These are phyloP conservation scores for Paraconiothyrium brasiliense DNA, from an alignment of 2,329 filamentous ascomycete genomes.

Conservation along the genomic window DNA sequence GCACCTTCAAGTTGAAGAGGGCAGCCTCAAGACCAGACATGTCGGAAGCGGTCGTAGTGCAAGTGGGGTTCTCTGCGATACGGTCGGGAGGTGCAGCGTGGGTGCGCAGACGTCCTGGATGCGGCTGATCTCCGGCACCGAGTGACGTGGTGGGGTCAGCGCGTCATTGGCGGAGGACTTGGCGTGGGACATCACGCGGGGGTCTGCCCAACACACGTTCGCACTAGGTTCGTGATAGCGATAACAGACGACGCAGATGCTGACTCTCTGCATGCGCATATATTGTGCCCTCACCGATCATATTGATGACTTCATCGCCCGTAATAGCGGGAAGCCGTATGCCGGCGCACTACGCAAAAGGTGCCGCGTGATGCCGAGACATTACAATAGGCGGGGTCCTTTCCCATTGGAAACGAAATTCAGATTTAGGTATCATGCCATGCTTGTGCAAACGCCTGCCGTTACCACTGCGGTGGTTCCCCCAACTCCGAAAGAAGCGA, in stretches of 20 bases:
- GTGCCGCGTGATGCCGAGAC: constrained; percentile 1
- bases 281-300: constrained; percentile 6
- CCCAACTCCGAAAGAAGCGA: constrained; percentile 29
- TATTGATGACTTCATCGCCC: constrained; percentile 9
- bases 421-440: constrained; percentile 10
- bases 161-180: constrained; percentile 26
- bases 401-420: constrained; percentile 4
- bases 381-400: neutral
- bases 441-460: constrained; percentile 14
- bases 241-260: constrained; percentile 8
- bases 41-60: constrained; percentile 20
- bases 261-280: constrained; percentile 3
- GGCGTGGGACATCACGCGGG: neutral
- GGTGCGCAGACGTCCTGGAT: constrained; percentile 26
- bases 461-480: constrained; percentile 25
- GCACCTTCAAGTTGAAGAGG: constrained; percentile 69
- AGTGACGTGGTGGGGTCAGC: constrained; percentile 32
- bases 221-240: constrained; percentile 8
- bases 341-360: neutral
- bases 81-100: constrained; percentile 15
- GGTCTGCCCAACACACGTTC: constrained; percentile 1
- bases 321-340: neutral
- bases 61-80: constrained; percentile 17
- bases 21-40: constrained; percentile 71
- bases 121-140: constrained; percentile 35